A percentile compares a stretch with the other conserved stretches of the same genome.
Evolutionary conservation across 73 alveolate genomes (phyloP).

Genomic region (Durusdinium trenchii): DNA sequence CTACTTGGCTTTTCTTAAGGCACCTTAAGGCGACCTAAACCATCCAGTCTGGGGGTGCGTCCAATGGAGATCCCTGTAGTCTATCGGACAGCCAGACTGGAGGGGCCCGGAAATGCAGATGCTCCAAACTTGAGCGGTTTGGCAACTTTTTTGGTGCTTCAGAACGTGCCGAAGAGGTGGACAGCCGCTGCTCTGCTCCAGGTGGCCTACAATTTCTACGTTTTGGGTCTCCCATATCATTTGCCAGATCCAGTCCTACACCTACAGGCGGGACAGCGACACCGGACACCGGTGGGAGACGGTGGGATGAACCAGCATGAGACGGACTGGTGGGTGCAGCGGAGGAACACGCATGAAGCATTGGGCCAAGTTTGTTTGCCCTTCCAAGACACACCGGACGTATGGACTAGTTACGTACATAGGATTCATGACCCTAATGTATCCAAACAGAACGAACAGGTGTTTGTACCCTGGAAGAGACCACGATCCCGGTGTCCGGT

Average conservation of each 20-base stretch:
- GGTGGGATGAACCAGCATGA: too few relatives aligned
- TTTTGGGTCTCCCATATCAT: slow-evolving; percentile 83
- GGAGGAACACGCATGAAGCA: too few relatives aligned
- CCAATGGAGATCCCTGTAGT: neutral
- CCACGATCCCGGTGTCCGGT: too few relatives aligned
- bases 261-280: slow-evolving; percentile 35
- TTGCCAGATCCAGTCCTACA: slow-evolving; percentile 46
- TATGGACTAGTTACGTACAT: too few relatives aligned
- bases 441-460: too few relatives aligned
- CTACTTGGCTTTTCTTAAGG: too few relatives aligned
- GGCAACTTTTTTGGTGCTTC: neutral
- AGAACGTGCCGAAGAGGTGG: neutral
- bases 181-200: neutral
- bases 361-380: too few relatives aligned
- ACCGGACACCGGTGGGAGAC: too few relatives aligned
- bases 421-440: too few relatives aligned
- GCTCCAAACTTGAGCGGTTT: neutral
- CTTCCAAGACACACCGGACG: too few relatives aligned
- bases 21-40: neutral
- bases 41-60: neutral
- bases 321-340: too few relatives aligned
- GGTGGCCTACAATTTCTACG: slow-evolving; percentile 79
- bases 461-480: too few relatives aligned
- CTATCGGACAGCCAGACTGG: neutral
- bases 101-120: neutral